phyloP scores from a whole-genome alignment of 1,139 yeast species.

The Debaryomyces fabryi region DNA sequence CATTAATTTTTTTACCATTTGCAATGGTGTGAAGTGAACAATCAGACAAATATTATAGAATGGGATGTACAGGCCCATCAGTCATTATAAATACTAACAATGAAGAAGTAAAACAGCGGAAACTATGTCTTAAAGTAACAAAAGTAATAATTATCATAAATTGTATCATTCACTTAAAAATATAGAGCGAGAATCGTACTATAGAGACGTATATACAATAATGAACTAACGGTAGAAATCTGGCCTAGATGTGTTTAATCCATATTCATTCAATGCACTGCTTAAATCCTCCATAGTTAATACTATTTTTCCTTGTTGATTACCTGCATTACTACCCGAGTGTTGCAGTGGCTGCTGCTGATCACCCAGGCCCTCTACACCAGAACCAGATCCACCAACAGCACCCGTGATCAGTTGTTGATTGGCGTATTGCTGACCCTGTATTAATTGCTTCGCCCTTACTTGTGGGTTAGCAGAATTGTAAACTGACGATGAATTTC shows the following conservation, averaged over 20 bases:
- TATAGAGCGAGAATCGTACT: not conserved
- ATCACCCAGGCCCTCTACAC: slow-evolving; percentile 39
- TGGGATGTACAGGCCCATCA: not conserved
- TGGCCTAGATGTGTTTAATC: slow-evolving; percentile 86
- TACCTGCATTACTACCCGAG: slow-evolving; percentile 50
- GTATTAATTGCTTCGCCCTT: slow-evolving; percentile 76
- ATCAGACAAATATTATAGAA: too few species aligned
- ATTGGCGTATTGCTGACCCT: slow-evolving; percentile 62
- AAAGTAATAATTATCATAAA: not conserved
- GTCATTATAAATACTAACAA: not conserved
- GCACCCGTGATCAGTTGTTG: slow-evolving; percentile 46
- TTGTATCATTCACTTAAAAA: not conserved
- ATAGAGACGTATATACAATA: not conserved
- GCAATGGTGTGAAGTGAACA: not conserved
- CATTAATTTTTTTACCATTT: slow-evolving; percentile 5
- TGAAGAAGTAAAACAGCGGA: not conserved
- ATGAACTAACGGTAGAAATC: slow-evolving; percentile 62
- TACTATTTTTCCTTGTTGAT: slow-evolving; percentile 73
- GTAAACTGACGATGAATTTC: slow-evolving; percentile 81
- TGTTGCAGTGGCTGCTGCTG: slow-evolving; percentile 36
- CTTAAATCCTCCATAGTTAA: slow-evolving; percentile 88
- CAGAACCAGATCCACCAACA: slow-evolving; percentile 36
- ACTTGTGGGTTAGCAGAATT: slow-evolving; percentile 85
- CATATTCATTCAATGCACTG: slow-evolving; percentile 88
- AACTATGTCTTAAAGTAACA: not conserved